Conservation (phyloP, 306 rosid species). For the Castanopsis chinensis region DNA sequence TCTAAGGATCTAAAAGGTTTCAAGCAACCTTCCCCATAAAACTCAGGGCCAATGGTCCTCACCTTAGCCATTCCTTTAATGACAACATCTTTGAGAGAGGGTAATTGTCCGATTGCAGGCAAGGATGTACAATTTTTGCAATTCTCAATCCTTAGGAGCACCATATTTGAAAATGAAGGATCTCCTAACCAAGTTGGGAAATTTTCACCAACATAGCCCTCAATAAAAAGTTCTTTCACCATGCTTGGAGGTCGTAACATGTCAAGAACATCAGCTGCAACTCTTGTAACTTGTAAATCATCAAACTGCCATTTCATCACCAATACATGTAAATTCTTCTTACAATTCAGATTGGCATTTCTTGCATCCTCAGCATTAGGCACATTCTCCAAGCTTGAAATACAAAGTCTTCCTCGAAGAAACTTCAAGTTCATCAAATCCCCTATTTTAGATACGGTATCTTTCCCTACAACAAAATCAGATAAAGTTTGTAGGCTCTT, state of each 20-base stretch:
- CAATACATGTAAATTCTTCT: neutral
- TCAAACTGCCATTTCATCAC: neutral
- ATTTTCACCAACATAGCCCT: neutral
- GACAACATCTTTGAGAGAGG: neutral
- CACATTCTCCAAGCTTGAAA: slow-evolving; percentile 11
- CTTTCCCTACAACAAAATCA: no score
- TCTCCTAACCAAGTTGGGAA: neutral
- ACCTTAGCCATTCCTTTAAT: neutral
- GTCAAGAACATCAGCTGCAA: neutral
- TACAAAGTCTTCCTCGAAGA: neutral
- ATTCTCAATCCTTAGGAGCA: neutral
- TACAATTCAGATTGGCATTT: neutral
- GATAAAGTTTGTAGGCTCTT: neutral
- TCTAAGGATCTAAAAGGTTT: neutral
- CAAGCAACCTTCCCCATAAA: neutral
- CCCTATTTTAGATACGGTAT: no score
- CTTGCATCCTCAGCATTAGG: neutral
- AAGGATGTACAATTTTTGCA: neutral
- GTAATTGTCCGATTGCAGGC: neutral
- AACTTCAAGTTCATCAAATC: neutral
- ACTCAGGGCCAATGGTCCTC: neutral
- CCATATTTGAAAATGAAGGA: slow-evolving; percentile 6
- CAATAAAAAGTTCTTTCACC: neutral
- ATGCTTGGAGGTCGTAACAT: neutral
- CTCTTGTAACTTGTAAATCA: neutral